Conservation (phyloP, 352 stramenopile species). For the Phytophthora brassicae region DNA sequence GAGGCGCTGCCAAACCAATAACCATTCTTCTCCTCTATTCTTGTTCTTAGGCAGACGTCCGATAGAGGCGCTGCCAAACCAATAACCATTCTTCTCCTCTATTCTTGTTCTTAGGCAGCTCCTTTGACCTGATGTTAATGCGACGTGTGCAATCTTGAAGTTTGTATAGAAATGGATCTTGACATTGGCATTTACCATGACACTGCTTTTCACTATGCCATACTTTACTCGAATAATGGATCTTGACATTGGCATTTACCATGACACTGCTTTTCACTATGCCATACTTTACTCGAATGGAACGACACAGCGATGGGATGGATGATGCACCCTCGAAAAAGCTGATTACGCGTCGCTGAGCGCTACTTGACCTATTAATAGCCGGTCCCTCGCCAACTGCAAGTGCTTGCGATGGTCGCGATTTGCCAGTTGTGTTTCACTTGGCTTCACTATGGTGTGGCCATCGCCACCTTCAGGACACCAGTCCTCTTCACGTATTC, state of each 20-base stretch:
- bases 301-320: constrained; percentile 3
- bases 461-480: neutral
- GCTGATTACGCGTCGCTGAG: constrained; percentile 26
- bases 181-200: too few species aligned
- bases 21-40: neutral
- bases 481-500: too few species aligned
- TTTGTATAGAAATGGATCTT: neutral
- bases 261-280: neutral
- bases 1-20: constrained; percentile 1
- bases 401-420: constrained; percentile 20
- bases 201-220: neutral
- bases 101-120: neutral
- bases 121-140: constrained; percentile 14
- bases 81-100: neutral
- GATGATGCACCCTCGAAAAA: constrained; percentile 9
- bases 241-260: too few species aligned
- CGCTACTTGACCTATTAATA: neutral
- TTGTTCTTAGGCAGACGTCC: neutral
- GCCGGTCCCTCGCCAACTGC: constrained; percentile 14
- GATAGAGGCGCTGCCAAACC: neutral
- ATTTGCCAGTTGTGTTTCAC: constrained; percentile 18
- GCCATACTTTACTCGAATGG: neutral
- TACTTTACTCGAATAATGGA: neutral
- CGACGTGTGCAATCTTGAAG: constrained; percentile 12
- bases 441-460: constrained; percentile 20